These are phyloP conservation scores for Penicillium expansum DNA, from an alignment of 2,329 filamentous ascomycete species.

Conservation along the genomic window DNA sequence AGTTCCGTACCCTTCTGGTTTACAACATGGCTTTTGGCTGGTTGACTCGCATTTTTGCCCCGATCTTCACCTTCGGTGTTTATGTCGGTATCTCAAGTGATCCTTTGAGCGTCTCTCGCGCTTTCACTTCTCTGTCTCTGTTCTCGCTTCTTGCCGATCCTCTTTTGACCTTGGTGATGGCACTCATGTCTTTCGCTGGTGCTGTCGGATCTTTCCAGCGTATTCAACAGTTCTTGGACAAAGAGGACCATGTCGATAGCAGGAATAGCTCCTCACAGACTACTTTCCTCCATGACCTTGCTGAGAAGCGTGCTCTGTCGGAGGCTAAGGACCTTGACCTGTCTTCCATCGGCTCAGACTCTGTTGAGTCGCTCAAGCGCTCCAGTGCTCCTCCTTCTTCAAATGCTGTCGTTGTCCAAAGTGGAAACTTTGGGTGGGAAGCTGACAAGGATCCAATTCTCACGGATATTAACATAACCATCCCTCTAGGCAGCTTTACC, in stretches of 20 bases:
- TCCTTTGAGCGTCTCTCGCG: conserved; percentile 42
- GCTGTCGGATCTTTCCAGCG: conserved; percentile 48
- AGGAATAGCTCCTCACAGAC: conserved; percentile 15
- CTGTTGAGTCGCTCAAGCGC: conserved; percentile 23
- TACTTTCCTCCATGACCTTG: conserved; percentile 18
- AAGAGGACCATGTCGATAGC: conserved; percentile 31
- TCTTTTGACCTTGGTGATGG: conserved; percentile 47
- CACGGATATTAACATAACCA: conserved; percentile 41
- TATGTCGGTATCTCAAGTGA: conserved; percentile 43
- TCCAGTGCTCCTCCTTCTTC: conserved; percentile 10
- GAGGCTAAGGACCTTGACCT: conserved; percentile 25
- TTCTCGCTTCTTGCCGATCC: conserved; percentile 49
- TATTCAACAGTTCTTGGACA: conserved; percentile 47
- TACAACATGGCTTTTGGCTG: conserved; percentile 44
- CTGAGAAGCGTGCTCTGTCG: conserved; percentile 20
- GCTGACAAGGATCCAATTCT: conserved; percentile 41
- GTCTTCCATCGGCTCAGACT: conserved; percentile 23
- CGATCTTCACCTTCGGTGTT: conserved; percentile 47
- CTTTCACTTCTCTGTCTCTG: conserved; percentile 50
- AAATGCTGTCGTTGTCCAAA: conserved; percentile 42
- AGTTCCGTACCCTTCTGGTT: conserved; percentile 43
- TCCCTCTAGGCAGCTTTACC: conserved; percentile 46
- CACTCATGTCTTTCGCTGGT: conserved; percentile 45
- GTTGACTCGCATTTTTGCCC: conserved; percentile 43
- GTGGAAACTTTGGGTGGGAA: conserved; percentile 51